These are phyloP conservation scores for Boletus subcaerulescens DNA, from an alignment of 768 basidiomycete species.

Conservation along the genomic window DNA sequence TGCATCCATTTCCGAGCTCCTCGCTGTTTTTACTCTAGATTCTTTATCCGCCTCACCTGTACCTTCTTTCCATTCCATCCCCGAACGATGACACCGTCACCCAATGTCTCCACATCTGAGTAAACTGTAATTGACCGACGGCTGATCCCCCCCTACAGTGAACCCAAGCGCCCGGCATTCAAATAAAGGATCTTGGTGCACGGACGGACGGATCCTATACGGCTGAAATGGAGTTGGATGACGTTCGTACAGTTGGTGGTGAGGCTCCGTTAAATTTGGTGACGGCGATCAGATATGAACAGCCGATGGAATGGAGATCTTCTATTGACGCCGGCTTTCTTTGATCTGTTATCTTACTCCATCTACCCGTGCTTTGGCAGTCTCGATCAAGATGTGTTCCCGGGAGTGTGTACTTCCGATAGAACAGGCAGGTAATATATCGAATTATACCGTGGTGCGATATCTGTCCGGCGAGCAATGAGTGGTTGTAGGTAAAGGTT, in stretches of 20 bases:
- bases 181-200: slow-evolving; percentile 68
- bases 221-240: neutral
- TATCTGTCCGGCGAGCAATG: neutral
- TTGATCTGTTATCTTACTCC: neutral
- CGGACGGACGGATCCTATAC: neutral
- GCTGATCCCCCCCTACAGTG: slow-evolving; percentile 36
- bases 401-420: neutral
- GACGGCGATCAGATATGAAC: no score
- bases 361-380: neutral
- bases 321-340: neutral
- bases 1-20: neutral
- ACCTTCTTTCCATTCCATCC: no score
- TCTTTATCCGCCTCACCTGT: neutral
- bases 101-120: neutral
- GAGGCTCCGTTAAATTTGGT: no score
- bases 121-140: slow-evolving; percentile 11
- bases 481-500: neutral
- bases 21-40: neutral
- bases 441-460: neutral
- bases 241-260: slow-evolving; percentile 22
- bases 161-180: slow-evolving; percentile 86
- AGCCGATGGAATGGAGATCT: neutral
- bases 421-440: neutral
- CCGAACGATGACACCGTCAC: neutral
- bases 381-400: neutral